Evolutionary conservation across 345 rosid genomes (phyloP).

Genomic region (Physaria fendleri): DNA sequence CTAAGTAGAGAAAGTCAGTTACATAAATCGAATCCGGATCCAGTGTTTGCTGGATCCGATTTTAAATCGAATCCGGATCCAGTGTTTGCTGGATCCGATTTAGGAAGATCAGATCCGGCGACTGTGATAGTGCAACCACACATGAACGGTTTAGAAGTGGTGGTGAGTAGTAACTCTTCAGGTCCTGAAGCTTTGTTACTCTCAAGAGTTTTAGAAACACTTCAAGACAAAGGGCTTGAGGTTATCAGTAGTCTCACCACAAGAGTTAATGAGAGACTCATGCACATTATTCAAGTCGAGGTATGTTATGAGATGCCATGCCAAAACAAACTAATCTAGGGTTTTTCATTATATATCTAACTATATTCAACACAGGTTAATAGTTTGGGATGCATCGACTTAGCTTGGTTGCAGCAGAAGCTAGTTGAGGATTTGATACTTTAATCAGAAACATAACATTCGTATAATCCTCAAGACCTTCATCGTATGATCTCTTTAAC

Average conservation of each 20-base stretch:
- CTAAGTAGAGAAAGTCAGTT: constrained; percentile 13
- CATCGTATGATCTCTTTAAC: too few species aligned
- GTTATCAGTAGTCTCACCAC: constrained; percentile 36
- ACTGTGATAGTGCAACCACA: constrained; percentile 32
- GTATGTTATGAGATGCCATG: constrained; percentile 29
- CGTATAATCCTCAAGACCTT: not conserved
- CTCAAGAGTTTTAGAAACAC: constrained; percentile 34
- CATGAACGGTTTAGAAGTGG: constrained; percentile 39
- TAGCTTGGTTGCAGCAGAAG: constrained; percentile 38
- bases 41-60: not conserved
- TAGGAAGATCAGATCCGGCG: constrained; percentile 1
- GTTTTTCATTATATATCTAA: not conserved
- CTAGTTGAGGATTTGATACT: constrained; percentile 33
- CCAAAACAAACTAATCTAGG: constrained; percentile 8
- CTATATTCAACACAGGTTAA: constrained; percentile 33
- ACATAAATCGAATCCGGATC: constrained; percentile 6
- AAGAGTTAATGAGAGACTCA: constrained; percentile 33
- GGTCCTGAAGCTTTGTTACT: constrained; percentile 32
- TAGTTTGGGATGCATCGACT: constrained; percentile 34
- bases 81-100: constrained; percentile 1
- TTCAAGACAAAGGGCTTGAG: constrained; percentile 36
- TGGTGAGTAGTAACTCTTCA: constrained; percentile 22
- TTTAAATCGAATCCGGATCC: constrained; percentile 15
- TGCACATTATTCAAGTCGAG: constrained; percentile 45
- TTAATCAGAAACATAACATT: not conserved